These are phyloP conservation scores for Clarireedia monteithiana DNA, from an alignment of 2,329 filamentous ascomycete genomes.

Conservation along the genomic window DNA sequence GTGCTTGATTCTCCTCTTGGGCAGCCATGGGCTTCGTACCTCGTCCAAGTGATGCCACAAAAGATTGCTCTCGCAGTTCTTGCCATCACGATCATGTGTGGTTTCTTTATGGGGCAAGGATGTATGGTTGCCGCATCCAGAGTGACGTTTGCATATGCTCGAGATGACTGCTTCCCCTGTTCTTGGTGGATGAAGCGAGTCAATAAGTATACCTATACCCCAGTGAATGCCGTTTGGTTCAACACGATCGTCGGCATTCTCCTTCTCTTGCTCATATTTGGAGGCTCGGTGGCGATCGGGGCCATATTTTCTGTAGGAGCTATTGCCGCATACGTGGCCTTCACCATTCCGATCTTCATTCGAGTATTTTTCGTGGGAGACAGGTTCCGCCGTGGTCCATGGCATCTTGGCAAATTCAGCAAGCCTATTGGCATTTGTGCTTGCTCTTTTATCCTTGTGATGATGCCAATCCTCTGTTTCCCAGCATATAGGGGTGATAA, in stretches of 20 bases:
- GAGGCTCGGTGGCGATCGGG: slow-evolving; percentile 49
- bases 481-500: slow-evolving; percentile 46
- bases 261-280: slow-evolving; percentile 55
- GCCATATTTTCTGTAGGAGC: slow-evolving; percentile 62
- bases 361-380: slow-evolving; percentile 51
- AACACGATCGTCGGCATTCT: slow-evolving; percentile 50
- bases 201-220: slow-evolving; percentile 50
- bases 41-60: slow-evolving; percentile 55
- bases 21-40: slow-evolving; percentile 60
- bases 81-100: slow-evolving; percentile 54
- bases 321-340: slow-evolving; percentile 54
- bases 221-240: slow-evolving; percentile 61
- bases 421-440: slow-evolving; percentile 47
- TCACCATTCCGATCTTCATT: slow-evolving; percentile 48
- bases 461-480: slow-evolving; percentile 60
- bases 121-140: slow-evolving; percentile 58
- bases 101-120: slow-evolving; percentile 62
- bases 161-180: slow-evolving; percentile 59
- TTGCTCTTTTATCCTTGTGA: slow-evolving; percentile 51
- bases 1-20: slow-evolving; percentile 54
- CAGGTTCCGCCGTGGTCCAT: slow-evolving; percentile 55
- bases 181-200: slow-evolving; percentile 51
- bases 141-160: slow-evolving; percentile 62
- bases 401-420: slow-evolving; percentile 54
- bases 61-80: slow-evolving; percentile 52